Percentiles rank a stretch among this genome's conserved stretches.
Conservation (phyloP, 2,329 filamentous ascomycete genomes). For the Apiospora kogelbergensis region DNA sequence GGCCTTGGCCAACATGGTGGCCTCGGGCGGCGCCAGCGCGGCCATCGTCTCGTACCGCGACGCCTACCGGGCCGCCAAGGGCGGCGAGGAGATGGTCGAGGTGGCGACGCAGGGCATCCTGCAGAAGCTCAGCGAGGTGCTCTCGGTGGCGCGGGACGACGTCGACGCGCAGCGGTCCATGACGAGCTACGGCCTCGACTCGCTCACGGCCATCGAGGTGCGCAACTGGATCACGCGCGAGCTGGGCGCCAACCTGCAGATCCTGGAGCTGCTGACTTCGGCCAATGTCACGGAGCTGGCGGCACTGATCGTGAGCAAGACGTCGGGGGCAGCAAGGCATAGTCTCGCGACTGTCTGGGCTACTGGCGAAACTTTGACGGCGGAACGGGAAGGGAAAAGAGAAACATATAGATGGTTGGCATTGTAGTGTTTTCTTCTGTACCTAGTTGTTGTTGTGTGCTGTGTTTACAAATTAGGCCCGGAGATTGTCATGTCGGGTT, state of each 20-base stretch:
- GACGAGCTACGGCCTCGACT: slow-evolving; percentile 11
- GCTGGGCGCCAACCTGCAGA: slow-evolving; percentile 51
- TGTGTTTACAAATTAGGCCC: neutral
- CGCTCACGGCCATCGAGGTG: slow-evolving; percentile 10
- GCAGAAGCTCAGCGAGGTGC: slow-evolving; percentile 28
- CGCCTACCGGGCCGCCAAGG: slow-evolving; percentile 26
- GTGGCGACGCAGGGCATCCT: slow-evolving; percentile 27
- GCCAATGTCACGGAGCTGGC: slow-evolving; percentile 31
- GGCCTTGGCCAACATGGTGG: slow-evolving; percentile 32
- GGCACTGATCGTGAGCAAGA: slow-evolving; percentile 11
- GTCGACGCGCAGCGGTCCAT: slow-evolving; percentile 23
- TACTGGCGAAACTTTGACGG: neutral
- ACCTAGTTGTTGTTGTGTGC: neutral
- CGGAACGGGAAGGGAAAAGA: no score
- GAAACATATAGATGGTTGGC: neutral
- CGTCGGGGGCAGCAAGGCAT: neutral
- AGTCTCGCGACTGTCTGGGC: neutral
- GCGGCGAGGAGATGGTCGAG: neutral
- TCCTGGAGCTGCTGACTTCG: slow-evolving; percentile 54
- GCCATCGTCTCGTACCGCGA: slow-evolving; percentile 32
- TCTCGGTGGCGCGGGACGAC: slow-evolving; percentile 20
- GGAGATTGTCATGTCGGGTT: neutral
- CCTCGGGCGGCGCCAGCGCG: slow-evolving; percentile 40
- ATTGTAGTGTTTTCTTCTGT: neutral
- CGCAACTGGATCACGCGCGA: slow-evolving; percentile 29